These are phyloP conservation scores for Coprinellus micaceus DNA, from an alignment of 768 basidiomycete species.

Conservation along the genomic window DNA sequence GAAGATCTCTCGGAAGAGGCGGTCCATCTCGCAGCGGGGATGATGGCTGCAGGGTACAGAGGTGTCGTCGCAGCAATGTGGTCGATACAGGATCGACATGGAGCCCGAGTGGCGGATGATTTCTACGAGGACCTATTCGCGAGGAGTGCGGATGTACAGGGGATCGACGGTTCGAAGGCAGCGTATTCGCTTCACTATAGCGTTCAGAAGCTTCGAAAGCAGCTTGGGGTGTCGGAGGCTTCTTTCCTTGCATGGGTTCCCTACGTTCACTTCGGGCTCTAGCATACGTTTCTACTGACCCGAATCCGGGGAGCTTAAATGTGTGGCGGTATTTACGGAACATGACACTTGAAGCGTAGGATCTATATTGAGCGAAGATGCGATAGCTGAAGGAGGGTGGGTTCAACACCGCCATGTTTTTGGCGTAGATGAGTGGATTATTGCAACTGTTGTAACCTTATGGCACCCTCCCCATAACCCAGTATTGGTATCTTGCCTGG, in stretches of 20 bases:
- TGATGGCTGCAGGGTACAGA: conserved; percentile 17
- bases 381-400: too few species aligned
- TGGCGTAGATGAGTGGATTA: too few species aligned
- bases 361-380: too few species aligned
- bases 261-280: conserved; percentile 9
- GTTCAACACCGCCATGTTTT: too few species aligned
- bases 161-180: not conserved
- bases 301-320: too few species aligned
- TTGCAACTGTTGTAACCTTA: too few species aligned
- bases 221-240: not conserved
- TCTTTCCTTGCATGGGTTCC: conserved; percentile 10
- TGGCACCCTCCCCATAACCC: too few species aligned
- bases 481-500: too few species aligned
- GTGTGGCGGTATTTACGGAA: too few species aligned
- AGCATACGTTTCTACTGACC: too few species aligned
- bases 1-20: conserved; percentile 15
- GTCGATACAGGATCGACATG: conserved; percentile 15
- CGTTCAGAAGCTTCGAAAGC: not conserved
- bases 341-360: too few species aligned
- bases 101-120: conserved; percentile 10
- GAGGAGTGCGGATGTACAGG: too few species aligned
- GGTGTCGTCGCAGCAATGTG: conserved; percentile 19
- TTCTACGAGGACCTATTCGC: conserved; percentile 9
- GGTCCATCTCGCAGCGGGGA: conserved; percentile 19
- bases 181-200: conserved; percentile 11